A percentile compares a stretch with the other conserved stretches of the same genome.
Evolutionary conservation across 371 early-diverging fungal genomes (phyloP).

Genomic region (Lichtheimia ramosa): DNA sequence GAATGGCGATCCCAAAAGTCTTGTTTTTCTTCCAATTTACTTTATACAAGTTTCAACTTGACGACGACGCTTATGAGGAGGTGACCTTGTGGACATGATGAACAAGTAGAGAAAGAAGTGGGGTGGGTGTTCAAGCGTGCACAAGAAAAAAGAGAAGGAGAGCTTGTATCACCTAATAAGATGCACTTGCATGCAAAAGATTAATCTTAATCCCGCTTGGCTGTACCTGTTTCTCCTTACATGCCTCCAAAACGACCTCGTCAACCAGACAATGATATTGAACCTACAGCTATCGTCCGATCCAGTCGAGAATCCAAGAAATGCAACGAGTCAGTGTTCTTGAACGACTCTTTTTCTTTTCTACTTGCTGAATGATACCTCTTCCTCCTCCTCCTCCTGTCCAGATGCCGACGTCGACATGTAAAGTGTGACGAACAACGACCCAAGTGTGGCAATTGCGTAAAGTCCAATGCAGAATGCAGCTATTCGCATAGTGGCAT

Average conservation of each 20-base stretch:
- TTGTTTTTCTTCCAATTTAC: slow-evolving; percentile 1
- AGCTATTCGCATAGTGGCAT: slow-evolving; percentile 24
- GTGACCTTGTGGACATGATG: slow-evolving; percentile 5
- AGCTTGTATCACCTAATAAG: not conserved
- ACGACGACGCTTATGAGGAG: slow-evolving; percentile 18
- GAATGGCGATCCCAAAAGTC: not conserved
- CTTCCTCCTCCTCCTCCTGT: not conserved
- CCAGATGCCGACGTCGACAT: slow-evolving; percentile 27
- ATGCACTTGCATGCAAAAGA: not conserved
- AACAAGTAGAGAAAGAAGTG: not conserved
- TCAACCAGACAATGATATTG: not conserved
- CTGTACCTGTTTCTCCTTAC: not conserved
- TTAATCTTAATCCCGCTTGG: not conserved
- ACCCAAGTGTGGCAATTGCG: slow-evolving; percentile 23
- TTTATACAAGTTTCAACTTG: slow-evolving; percentile 25
- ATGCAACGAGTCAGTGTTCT: slow-evolving; percentile 21
- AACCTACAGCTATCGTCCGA: not conserved
- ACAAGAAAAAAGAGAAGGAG: not conserved
- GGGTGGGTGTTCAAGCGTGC: not conserved
- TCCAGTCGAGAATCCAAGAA: slow-evolving; percentile 24
- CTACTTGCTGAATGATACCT: not conserved
- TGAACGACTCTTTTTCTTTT: not conserved
- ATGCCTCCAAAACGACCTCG: slow-evolving; percentile 12
- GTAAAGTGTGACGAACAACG: slow-evolving; percentile 25
- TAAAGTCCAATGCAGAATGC: slow-evolving; percentile 21